Percentiles rank a stretch among this genome's conserved stretches.
phyloP scores from a whole-genome alignment of 768 basidiomycete species.

The Suillus plorans region DNA sequence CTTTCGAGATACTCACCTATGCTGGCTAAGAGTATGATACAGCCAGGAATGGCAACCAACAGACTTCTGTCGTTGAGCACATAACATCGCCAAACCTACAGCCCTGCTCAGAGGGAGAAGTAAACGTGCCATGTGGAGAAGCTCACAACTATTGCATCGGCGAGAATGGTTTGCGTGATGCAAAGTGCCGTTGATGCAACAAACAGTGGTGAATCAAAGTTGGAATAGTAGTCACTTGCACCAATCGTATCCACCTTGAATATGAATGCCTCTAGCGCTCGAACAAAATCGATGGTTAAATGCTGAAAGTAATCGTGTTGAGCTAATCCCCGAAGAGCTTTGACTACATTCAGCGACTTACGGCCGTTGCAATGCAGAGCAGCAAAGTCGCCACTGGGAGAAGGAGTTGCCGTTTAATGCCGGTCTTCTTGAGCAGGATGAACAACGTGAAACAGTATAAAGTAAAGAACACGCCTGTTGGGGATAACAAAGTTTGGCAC shows the following conservation, averaged over 20 bases:
- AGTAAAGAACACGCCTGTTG: not conserved
- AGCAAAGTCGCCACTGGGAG: not conserved
- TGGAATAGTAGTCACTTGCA: not conserved
- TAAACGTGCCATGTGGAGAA: not conserved
- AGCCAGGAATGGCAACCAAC: not conserved
- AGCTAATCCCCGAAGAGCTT: not conserved
- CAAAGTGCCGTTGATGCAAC: not conserved
- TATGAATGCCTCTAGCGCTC: not conserved
- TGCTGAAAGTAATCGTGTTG: not conserved
- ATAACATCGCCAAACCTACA: not conserved
- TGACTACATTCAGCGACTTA: not conserved
- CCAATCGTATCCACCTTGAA: not conserved
- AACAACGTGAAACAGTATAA: not conserved
- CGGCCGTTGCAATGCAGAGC: not conserved
- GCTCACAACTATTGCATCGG: not conserved
- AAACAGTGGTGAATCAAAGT: not conserved
- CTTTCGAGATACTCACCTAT: not conserved
- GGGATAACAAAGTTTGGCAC: not conserved
- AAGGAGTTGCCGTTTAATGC: not conserved
- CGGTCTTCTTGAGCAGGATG: not conserved
- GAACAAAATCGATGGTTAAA: not conserved
- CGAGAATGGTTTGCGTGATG: not conserved
- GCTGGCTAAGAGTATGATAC: not conserved
- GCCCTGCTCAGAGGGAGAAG: not conserved
- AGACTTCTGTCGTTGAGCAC: not conserved